Base-by-base conservation (phyloP, 202 grass and related monocot genomes). In the Saccharum hybrid region DNA sequence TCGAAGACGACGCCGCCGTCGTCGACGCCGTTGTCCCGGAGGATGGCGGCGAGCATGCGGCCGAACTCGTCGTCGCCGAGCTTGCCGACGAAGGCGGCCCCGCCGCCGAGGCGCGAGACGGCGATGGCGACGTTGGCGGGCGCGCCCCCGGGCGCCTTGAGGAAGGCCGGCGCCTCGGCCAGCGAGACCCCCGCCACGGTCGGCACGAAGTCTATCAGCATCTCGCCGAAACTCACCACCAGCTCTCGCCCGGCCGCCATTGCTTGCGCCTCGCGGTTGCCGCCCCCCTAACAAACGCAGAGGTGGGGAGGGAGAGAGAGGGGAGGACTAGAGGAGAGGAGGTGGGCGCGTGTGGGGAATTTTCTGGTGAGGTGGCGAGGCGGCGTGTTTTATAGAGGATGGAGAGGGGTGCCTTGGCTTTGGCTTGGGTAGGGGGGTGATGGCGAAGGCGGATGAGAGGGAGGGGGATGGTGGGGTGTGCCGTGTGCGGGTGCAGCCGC, bases 141-240 rank as follows among this genome's bases (percentile, higher is more conserved):
- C 2, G 96, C 96, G 8, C 96, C 96, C 1, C 96, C 96, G 1
- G 96, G 93, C 1, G 96, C 89, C 80, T 96, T 99, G 45, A 96
- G 7, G 87, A 99, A 96, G 5, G 91, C 96, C 41, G 96, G 96
- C 23, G 96, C 93, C 84, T 99, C 93, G 10, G 96, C 89, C 34
- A 99, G 83, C 76, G 96, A 99, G 76, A 99, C 93, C 45, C 96
- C 96, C 8, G 92, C 76, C 76, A 69, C 83, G 5, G 93, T 96
- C 5, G 96, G 96, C 77, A 96, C 96, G 81, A 99, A 96, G 82
- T 99, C 96, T 64, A 99, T 99, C 80, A 99, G 83, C 96, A 99
- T 99, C 91, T 99, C 96, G 19, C 96, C 96, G 76, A 99, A 99
- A 87, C 91, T 90, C 65, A 94, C 88, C 79, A 99, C 81, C 72